phyloP scores from a whole-genome alignment of 495 filamentous ascomycete species.

The Halenospora varia region DNA sequence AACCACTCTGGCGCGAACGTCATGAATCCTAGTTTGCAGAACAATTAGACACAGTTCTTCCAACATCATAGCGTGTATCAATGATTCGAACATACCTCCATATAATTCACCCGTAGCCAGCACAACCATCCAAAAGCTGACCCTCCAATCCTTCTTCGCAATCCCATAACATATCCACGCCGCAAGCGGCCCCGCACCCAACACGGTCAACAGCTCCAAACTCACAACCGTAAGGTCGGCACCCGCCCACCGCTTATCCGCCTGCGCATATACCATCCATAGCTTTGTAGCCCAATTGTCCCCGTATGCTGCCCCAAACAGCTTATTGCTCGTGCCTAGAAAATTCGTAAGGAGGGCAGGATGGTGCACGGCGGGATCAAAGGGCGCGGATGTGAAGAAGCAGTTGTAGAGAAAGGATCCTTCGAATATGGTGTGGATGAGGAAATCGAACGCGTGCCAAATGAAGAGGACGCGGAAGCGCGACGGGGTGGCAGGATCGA shows the following conservation, averaged over 20 bases:
- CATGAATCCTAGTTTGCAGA: constrained; percentile 74
- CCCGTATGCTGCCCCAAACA: constrained; percentile 73
- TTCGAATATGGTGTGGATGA: constrained; percentile 87
- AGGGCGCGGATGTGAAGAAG: constrained; percentile 66
- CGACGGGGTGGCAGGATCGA: constrained; percentile 32
- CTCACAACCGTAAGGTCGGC: constrained; percentile 76
- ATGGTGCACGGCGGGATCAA: constrained; percentile 31
- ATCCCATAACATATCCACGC: constrained; percentile 60
- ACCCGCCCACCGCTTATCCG: constrained; percentile 77
- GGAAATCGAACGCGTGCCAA: constrained; percentile 91
- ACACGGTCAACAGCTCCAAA: constrained; percentile 82
- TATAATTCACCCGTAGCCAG: constrained; percentile 94
- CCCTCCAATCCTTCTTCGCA: constrained; percentile 49
- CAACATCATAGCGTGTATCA: too few species aligned
- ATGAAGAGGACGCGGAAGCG: constrained; percentile 71
- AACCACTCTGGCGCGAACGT: constrained; percentile 96
- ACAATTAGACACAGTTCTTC: background rate
- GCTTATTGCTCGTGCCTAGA: constrained; percentile 40
- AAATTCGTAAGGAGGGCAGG: constrained; percentile 30
- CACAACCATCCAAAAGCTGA: constrained; percentile 66
- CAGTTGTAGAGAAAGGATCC: constrained; percentile 89
- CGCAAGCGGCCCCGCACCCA: constrained; percentile 70
- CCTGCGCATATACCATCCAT: constrained; percentile 93
- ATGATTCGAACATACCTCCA: constrained; percentile 69
- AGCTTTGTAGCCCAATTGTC: constrained; percentile 37